These are phyloP conservation scores for Debaryomycetaceae sp. DNA, from an alignment of 1,139 yeast species.

Conservation along the genomic window DNA sequence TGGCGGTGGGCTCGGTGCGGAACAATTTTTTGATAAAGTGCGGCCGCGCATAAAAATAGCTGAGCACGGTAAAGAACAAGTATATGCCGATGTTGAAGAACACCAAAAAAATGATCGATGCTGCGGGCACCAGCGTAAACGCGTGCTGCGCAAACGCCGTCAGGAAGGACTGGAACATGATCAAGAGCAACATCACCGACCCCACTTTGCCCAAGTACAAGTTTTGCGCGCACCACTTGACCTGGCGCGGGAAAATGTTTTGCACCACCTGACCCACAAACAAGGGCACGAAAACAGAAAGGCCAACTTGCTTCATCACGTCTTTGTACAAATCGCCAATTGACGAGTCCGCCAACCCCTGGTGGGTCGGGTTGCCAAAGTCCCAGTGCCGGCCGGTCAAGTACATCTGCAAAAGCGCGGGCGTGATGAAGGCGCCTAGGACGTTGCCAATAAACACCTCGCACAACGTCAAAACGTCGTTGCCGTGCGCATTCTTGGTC, in stretches of 20 bases:
- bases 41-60: slow-evolving; percentile 62
- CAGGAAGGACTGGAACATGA: slow-evolving; percentile 83
- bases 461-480: slow-evolving; percentile 71
- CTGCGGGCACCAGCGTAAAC: slow-evolving; percentile 64
- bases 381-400: slow-evolving; percentile 52
- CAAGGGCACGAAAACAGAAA: slow-evolving; percentile 77
- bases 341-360: slow-evolving; percentile 36
- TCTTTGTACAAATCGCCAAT: slow-evolving; percentile 59
- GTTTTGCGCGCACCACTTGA: slow-evolving; percentile 55
- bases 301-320: slow-evolving; percentile 83
- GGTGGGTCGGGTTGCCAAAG: slow-evolving; percentile 77
- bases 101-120: slow-evolving; percentile 67
- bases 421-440: slow-evolving; percentile 82
- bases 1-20: slow-evolving; percentile 37
- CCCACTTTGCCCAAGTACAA: slow-evolving; percentile 69
- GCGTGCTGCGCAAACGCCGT: slow-evolving; percentile 84
- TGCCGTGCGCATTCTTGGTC: slow-evolving; percentile 84
- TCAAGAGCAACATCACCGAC: slow-evolving; percentile 67
- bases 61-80: slow-evolving; percentile 63
- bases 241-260: slow-evolving; percentile 60
- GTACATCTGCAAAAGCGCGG: slow-evolving; percentile 76
- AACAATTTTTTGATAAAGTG: slow-evolving; percentile 42
- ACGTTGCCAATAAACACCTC: slow-evolving; percentile 84
- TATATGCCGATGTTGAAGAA: slow-evolving; percentile 80
- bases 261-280: slow-evolving; percentile 86